Evolutionary conservation across 2,329 filamentous ascomycete genomes (phyloP).

Genomic region (Trichoderma atroviride): DNA sequence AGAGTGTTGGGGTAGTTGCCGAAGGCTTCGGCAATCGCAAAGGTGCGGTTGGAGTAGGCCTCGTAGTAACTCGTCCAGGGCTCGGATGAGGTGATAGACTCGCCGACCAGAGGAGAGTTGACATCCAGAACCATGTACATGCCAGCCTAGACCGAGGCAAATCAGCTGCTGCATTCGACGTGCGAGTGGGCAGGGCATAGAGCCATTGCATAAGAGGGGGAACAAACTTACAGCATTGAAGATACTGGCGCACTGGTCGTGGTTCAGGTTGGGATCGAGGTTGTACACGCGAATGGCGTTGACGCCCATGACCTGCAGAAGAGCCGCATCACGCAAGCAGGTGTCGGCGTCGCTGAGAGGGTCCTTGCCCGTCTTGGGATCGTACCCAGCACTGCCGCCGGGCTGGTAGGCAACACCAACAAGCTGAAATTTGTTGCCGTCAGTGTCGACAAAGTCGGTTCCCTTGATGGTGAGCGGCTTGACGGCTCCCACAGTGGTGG

Average conservation of each 20-base stretch:
- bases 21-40: slow-evolving; percentile 68
- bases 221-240: slow-evolving; percentile 59
- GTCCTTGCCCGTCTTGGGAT: slow-evolving; percentile 57
- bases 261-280: slow-evolving; percentile 65
- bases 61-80: slow-evolving; percentile 64
- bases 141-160: slow-evolving; percentile 49
- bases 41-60: slow-evolving; percentile 66
- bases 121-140: slow-evolving; percentile 72
- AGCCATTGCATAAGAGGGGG: too few species aligned
- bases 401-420: slow-evolving; percentile 71
- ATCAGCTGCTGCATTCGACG: slow-evolving; percentile 11
- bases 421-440: slow-evolving; percentile 64
- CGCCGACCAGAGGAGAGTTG: slow-evolving; percentile 64
- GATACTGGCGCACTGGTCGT: slow-evolving; percentile 67
- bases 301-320: slow-evolving; percentile 66
- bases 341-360: slow-evolving; percentile 60
- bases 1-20: slow-evolving; percentile 68
- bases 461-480: slow-evolving; percentile 59
- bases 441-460: slow-evolving; percentile 61
- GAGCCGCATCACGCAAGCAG: slow-evolving; percentile 66
- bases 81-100: slow-evolving; percentile 56
- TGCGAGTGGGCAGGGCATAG: not conserved
- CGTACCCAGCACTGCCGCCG: slow-evolving; percentile 64
- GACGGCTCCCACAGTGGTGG: slow-evolving; percentile 58
- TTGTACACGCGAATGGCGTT: slow-evolving; percentile 74